These are phyloP conservation scores for Gillenia trifoliata DNA, from an alignment of 306 rosid genomes.

Conservation along the genomic window DNA sequence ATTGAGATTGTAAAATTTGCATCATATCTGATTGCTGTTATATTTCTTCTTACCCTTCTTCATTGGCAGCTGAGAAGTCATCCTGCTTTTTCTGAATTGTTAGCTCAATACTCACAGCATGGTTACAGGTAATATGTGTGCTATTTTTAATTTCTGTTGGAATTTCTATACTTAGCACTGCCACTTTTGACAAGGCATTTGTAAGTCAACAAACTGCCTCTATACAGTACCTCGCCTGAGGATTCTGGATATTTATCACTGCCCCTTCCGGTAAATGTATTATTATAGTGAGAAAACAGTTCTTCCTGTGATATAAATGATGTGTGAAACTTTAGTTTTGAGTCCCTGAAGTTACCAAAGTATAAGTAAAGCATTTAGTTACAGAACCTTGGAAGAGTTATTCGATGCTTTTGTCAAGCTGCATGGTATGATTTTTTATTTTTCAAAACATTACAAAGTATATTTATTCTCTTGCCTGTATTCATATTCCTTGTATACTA, in stretches of 20 bases:
- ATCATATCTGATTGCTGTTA: background rate
- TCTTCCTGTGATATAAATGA: background rate
- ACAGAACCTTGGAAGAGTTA: background rate
- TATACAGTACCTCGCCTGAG: background rate
- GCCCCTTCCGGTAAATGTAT: background rate
- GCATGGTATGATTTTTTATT: background rate
- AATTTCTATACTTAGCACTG: background rate
- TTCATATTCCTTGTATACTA: background rate
- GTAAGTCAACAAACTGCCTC: background rate
- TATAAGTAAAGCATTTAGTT: background rate
- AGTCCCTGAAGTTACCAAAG: background rate
- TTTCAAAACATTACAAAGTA: background rate
- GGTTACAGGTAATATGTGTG: slow-evolving; percentile 66
- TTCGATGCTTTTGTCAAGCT: background rate
- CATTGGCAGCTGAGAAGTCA: slow-evolving; percentile 67
- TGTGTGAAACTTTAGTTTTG: background rate
- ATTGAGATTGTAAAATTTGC: background rate
- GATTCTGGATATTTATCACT: background rate
- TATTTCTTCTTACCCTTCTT: slow-evolving; percentile 1
- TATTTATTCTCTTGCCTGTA: background rate
- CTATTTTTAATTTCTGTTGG: background rate
- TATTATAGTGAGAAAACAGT: background rate
- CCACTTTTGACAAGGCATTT: background rate
- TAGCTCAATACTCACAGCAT: slow-evolving; percentile 63
- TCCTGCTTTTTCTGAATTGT: slow-evolving; percentile 78